Evolutionary conservation across 148 eudicot species (phyloP).

Genomic region (Bassia scoparia): DNA sequence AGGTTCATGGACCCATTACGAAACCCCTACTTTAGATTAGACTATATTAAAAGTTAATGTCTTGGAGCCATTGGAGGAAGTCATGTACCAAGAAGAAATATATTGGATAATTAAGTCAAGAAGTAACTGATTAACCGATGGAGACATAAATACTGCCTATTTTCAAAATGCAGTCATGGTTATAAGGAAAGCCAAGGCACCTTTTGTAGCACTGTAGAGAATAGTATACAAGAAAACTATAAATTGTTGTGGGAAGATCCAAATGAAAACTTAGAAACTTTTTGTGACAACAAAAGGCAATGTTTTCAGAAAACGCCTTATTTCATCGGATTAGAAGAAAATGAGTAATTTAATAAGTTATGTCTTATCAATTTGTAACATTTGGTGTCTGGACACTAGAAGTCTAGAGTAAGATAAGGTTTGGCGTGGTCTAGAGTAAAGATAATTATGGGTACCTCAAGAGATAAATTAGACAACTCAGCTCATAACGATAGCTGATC

Average conservation of each 20-base stretch:
- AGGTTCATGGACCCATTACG: too few relatives aligned
- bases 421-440: background rate
- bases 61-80: too few relatives aligned
- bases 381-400: background rate
- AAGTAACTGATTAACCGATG: too few relatives aligned
- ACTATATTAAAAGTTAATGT: too few relatives aligned
- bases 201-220: background rate
- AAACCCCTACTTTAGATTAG: too few relatives aligned
- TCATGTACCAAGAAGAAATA: too few relatives aligned
- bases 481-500: background rate
- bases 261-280: background rate
- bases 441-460: background rate
- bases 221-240: background rate
- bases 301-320: background rate
- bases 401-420: background rate
- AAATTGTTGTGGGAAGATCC: background rate
- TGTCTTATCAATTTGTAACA: too few relatives aligned
- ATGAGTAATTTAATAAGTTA: too few relatives aligned
- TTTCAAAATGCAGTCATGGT: too few relatives aligned
- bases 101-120: too few relatives aligned
- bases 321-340: background rate
- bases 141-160: too few relatives aligned
- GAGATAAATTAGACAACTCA: background rate
- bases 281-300: background rate
- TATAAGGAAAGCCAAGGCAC: background rate